Evolutionary conservation across 73 alveolate genomes (phyloP).

Genomic region (Paramecium octaurelia): DNA sequence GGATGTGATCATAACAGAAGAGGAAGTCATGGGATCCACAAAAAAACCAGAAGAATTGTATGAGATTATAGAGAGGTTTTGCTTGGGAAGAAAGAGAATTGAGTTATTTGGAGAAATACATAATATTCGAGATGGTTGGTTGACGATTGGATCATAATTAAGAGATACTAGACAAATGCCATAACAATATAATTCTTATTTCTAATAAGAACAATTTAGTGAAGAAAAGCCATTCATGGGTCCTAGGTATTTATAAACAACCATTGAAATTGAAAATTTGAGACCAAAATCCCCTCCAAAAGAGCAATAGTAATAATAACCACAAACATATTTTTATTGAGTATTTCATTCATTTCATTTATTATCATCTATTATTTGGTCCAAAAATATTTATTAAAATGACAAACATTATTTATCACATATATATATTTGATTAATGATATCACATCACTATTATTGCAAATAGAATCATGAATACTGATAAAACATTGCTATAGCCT

Average conservation of each 20-base stretch:
- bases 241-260: slow-evolving; percentile 12
- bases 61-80: slow-evolving; percentile 94
- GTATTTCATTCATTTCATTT: not conserved
- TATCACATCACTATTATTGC: not conserved
- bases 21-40: slow-evolving; percentile 80
- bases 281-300: slow-evolving; percentile 49
- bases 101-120: slow-evolving; percentile 90
- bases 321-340: not conserved
- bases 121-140: slow-evolving; percentile 88
- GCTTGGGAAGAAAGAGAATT: slow-evolving; percentile 92
- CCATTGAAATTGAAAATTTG: slow-evolving; percentile 1
- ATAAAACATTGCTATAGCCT: not conserved
- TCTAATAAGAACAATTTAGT: slow-evolving; percentile 31
- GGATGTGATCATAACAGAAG: slow-evolving; percentile 93
- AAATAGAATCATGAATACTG: not conserved
- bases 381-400: not conserved
- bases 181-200: slow-evolving; percentile 53
- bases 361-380: too few relatives aligned
- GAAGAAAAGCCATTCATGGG: slow-evolving; percentile 42
- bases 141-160: slow-evolving; percentile 50
- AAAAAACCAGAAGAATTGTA: slow-evolving; percentile 93
- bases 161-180: slow-evolving; percentile 42
- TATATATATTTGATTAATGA: not conserved
- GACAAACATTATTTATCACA: not conserved
- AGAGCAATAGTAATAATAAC: not conserved